These are phyloP conservation scores for Phytophthora chlamydospora DNA, from an alignment of 352 stramenopile genomes.

Conservation along the genomic window DNA sequence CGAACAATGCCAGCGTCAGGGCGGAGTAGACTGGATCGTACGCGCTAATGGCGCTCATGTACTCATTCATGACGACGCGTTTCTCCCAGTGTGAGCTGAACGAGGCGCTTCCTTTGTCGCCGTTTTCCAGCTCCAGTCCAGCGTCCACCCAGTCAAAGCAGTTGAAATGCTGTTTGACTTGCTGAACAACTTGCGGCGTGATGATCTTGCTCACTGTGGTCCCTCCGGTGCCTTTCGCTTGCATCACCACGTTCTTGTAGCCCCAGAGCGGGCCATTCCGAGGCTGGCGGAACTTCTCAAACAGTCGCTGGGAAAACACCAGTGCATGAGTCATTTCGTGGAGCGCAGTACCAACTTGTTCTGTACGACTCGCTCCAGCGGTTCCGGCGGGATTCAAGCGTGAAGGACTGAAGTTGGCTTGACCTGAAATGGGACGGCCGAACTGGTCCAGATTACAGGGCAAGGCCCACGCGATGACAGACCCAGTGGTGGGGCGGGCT, in stretches of 20 bases:
- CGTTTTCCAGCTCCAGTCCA: slow-evolving; percentile 78
- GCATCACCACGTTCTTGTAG: slow-evolving; percentile 69
- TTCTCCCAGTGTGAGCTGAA: slow-evolving; percentile 89
- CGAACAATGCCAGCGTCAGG: slow-evolving; percentile 78
- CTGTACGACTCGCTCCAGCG: slow-evolving; percentile 44
- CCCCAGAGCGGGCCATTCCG: slow-evolving; percentile 64
- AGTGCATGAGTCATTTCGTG: slow-evolving; percentile 88
- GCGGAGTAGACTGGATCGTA: slow-evolving; percentile 79
- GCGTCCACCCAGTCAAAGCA: slow-evolving; percentile 70
- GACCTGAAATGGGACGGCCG: slow-evolving; percentile 75
- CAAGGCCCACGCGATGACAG: slow-evolving; percentile 79
- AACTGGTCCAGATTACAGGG: slow-evolving; percentile 85
- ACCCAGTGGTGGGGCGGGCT: slow-evolving; percentile 65
- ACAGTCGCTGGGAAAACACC: slow-evolving; percentile 72
- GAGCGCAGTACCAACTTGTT: slow-evolving; percentile 75
- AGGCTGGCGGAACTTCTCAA: slow-evolving; percentile 66
- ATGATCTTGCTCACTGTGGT: slow-evolving; percentile 79
- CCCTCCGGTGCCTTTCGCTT: slow-evolving; percentile 47
- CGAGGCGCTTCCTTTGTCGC: slow-evolving; percentile 56
- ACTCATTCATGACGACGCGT: slow-evolving; percentile 81
- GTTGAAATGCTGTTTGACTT: slow-evolving; percentile 78
- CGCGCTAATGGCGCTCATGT: slow-evolving; percentile 81
- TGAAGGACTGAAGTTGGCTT: slow-evolving; percentile 82
- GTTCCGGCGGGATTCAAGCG: slow-evolving; percentile 52
- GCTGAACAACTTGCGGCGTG: slow-evolving; percentile 68